Percentiles rank a stretch among this genome's conserved stretches.
Conservation (phyloP, 805 yeast species). For the Lachancea sp. region DNA sequence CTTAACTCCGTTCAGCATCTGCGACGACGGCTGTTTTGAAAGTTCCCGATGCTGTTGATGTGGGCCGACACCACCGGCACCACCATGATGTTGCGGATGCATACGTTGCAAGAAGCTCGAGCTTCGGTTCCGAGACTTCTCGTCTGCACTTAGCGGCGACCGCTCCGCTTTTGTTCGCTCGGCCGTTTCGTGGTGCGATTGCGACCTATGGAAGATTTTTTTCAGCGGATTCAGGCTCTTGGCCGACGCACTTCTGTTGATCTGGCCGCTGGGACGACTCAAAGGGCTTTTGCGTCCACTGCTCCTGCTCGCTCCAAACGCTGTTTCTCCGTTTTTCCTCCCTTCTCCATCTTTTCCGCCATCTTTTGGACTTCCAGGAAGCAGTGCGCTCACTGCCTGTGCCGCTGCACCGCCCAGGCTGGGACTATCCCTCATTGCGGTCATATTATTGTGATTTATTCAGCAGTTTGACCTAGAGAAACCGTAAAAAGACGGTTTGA, state of each 20-base stretch:
- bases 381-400: conserved; percentile 10
- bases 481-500: not conserved
- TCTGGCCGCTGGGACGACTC: not conserved
- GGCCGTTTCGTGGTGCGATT: conserved; percentile 10
- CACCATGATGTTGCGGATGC: conserved; percentile 9
- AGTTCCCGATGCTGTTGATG: not conserved
- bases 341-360: not conserved
- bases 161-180: not conserved
- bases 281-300: not conserved
- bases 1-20: conserved; percentile 22
- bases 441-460: not conserved
- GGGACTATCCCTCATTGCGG: not conserved
- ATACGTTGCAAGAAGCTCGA: conserved; percentile 19
- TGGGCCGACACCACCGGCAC: not conserved
- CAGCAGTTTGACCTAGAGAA: not conserved
- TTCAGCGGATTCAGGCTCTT: conserved; percentile 9
- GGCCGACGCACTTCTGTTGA: conserved; percentile 8
- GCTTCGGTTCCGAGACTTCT: conserved; percentile 17
- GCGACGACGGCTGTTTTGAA: conserved; percentile 17
- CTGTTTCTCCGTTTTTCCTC: not conserved
- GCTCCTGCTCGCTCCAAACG: not conserved
- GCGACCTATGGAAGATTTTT: conserved; percentile 11
- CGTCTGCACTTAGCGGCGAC: conserved; percentile 3
- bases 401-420: not conserved
- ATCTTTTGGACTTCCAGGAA: conserved; percentile 6